Percentiles rank a stretch among this genome's conserved stretches.
Evolutionary conservation across 805 yeast genomes (phyloP).

Genomic region (Vanderwaltozyma verrucispora): DNA sequence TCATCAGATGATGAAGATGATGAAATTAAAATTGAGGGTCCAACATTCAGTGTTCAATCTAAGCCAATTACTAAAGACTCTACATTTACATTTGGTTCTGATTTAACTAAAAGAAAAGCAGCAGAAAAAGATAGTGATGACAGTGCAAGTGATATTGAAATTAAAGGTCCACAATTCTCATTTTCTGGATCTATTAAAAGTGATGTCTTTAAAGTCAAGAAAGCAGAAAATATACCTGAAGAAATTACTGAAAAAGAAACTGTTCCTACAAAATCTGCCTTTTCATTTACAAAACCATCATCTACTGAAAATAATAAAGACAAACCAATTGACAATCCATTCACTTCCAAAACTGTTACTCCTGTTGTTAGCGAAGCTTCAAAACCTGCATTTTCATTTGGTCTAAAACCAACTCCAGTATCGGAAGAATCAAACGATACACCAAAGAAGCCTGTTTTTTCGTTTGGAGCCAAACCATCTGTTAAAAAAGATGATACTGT

Average conservation of each 20-base stretch:
- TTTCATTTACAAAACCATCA: neutral
- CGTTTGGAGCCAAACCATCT: conserved; percentile 14
- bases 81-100: conserved; percentile 36
- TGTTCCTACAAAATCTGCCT: neutral
- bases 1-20: conserved; percentile 21
- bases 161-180: conserved; percentile 34
- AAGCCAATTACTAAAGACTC: conserved; percentile 41
- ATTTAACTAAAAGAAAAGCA: conserved; percentile 11
- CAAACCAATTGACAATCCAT: neutral
- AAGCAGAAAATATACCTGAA: conserved; percentile 5
- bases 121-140: conserved; percentile 22
- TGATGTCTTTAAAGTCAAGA: conserved; percentile 28
- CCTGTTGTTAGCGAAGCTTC: conserved; percentile 1
- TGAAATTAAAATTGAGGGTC: conserved; percentile 63
- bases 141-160: conserved; percentile 25
- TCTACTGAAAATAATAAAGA: neutral
- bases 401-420: conserved; percentile 2
- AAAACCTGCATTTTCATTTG: conserved; percentile 21
- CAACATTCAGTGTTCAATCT: conserved; percentile 42
- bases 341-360: neutral
- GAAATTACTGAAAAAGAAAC: neutral
- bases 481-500: neutral
- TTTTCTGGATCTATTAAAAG: conserved; percentile 28
- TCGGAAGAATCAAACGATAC: conserved; percentile 3
- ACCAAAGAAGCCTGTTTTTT: conserved; percentile 19